Evolutionary conservation across 1,284 basidiomycete species (phyloP).

Genomic region (Mycena sp.): DNA sequence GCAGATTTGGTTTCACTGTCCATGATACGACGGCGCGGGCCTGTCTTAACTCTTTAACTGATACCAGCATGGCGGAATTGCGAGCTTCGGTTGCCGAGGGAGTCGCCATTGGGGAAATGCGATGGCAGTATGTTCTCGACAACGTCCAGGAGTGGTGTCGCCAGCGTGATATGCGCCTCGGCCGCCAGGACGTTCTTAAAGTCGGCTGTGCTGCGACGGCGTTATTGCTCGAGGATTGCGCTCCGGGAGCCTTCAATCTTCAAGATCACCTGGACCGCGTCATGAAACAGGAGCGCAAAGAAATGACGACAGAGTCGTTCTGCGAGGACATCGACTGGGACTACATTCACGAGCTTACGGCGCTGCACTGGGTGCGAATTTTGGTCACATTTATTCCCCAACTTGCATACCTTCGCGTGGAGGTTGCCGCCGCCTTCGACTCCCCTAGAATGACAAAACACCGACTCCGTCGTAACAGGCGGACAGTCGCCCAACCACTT

Average conservation of each 20-base stretch:
- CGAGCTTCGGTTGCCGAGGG: background rate
- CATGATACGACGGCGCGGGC: constrained; percentile 5
- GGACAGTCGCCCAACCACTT: constrained; percentile 21
- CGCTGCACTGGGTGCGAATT: no score
- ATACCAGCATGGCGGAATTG: background rate
- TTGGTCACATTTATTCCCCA: background rate
- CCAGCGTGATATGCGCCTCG: background rate
- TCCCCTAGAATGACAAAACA: constrained; percentile 10
- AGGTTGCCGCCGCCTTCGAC: background rate
- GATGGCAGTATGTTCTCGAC: background rate
- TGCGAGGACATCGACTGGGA: background rate
- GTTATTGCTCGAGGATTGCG: background rate
- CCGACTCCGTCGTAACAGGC: background rate
- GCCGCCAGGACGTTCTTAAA: constrained; percentile 5
- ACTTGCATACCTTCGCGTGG: background rate
- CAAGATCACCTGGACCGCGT: background rate
- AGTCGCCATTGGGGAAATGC: background rate
- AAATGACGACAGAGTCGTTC: background rate
- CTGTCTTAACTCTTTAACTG: background rate
- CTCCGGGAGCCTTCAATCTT: background rate
- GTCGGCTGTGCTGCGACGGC: constrained; percentile 1
- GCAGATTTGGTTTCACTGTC: no score
- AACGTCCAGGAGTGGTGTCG: no score
- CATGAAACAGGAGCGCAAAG: background rate
- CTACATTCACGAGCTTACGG: no score